A percentile compares a stretch with the other conserved stretches of the same genome.
These are phyloP conservation scores for Aspergillus biplanus DNA, from an alignment of 495 filamentous ascomycete genomes.

Conservation along the genomic window DNA sequence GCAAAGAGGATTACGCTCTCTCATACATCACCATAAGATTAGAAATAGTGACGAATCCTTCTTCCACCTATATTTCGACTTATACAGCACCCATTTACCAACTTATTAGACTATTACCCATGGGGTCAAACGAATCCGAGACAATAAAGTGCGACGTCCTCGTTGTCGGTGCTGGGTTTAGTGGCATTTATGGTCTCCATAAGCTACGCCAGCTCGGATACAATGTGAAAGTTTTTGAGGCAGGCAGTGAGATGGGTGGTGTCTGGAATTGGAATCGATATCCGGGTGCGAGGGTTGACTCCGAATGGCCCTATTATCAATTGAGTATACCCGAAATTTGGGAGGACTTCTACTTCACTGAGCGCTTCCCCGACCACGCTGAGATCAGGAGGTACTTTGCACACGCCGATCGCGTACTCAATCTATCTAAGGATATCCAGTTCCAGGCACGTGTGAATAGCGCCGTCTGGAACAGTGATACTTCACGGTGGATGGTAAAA, in stretches of 20 bases:
- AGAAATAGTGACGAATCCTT: too few relatives aligned
- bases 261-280: slow-evolving; percentile 60
- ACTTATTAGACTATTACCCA: background rate
- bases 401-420: slow-evolving; percentile 54
- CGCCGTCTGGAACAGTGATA: slow-evolving; percentile 28
- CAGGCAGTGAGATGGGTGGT: slow-evolving; percentile 50
- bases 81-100: too few relatives aligned
- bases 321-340: slow-evolving; percentile 53
- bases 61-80: too few relatives aligned
- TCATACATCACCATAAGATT: too few relatives aligned
- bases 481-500: slow-evolving; percentile 46
- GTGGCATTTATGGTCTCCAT: slow-evolving; percentile 40
- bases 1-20: too few relatives aligned
- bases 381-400: slow-evolving; percentile 59
- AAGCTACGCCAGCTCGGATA: slow-evolving; percentile 40
- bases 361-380: slow-evolving; percentile 51
- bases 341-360: slow-evolving; percentile 55
- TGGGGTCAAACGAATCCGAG: background rate
- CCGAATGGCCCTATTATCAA: slow-evolving; percentile 54
- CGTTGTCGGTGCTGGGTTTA: slow-evolving; percentile 34
- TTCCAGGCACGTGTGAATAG: slow-evolving; percentile 53
- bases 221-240: slow-evolving; percentile 46
- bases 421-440: slow-evolving; percentile 54
- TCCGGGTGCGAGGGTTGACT: slow-evolving; percentile 55
- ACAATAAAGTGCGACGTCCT: slow-evolving; percentile 16